Conservation (phyloP, 1,284 basidiomycete genomes). For the Puccinia coronata region DNA sequence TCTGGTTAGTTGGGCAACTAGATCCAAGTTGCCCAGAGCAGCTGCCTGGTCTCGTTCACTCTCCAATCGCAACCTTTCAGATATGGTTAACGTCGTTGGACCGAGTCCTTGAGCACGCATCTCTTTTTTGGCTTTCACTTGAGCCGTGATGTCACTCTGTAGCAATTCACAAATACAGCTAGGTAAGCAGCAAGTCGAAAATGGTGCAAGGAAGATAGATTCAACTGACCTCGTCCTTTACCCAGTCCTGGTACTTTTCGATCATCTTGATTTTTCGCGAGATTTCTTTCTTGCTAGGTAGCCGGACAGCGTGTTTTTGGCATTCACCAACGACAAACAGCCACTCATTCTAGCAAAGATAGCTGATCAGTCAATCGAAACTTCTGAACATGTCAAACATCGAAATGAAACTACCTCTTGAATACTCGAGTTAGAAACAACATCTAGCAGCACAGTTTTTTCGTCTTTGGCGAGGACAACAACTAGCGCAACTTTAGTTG, state of each 20-base stretch:
- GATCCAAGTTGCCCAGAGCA: constrained; percentile 20
- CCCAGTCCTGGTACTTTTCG: constrained; percentile 44
- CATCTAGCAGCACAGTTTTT: constrained; percentile 23
- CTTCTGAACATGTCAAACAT: not conserved
- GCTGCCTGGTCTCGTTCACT: constrained; percentile 46
- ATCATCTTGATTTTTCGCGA: constrained; percentile 35
- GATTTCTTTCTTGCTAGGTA: constrained; percentile 42
- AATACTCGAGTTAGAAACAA: constrained; percentile 39
- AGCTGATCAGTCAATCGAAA: not conserved
- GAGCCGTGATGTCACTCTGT: constrained; percentile 37
- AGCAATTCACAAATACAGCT: not conserved
- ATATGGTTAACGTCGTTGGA: constrained; percentile 27
- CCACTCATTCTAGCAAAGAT: constrained; percentile 41
- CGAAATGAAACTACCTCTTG: constrained; percentile 25
- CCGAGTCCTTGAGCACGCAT: constrained; percentile 45
- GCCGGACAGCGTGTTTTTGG: constrained; percentile 16
- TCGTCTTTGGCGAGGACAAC: constrained; percentile 44
- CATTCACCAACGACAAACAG: constrained; percentile 43
- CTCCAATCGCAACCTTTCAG: constrained; percentile 36
- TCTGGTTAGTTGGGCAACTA: constrained; percentile 15
- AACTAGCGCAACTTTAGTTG: constrained; percentile 29
- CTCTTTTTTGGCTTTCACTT: constrained; percentile 45
- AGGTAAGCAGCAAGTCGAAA: not conserved
- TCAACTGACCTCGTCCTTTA: constrained; percentile 45
- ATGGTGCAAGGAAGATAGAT: not conserved